phyloP scores from a whole-genome alignment of 305 asterid genomes.

The Vinca major region DNA sequence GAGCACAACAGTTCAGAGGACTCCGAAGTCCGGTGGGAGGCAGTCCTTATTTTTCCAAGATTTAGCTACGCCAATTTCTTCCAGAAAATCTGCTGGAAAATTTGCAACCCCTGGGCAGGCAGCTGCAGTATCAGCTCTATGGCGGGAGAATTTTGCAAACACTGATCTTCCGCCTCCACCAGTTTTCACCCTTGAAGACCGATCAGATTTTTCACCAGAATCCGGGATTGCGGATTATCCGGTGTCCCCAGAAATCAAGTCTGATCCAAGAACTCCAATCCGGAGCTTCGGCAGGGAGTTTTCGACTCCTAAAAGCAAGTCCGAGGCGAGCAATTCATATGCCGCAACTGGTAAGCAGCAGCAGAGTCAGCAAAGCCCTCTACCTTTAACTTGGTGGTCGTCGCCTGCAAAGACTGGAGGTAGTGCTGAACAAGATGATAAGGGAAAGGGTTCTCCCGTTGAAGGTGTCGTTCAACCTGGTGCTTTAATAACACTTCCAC shows the following conservation, averaged over 20 bases:
- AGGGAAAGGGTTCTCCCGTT: constrained; percentile 88
- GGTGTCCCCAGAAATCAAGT: constrained; percentile 57
- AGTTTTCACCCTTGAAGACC: constrained; percentile 78
- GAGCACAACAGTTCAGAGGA: constrained; percentile 46
- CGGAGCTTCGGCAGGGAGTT: constrained; percentile 41
- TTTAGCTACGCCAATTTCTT: constrained; percentile 72
- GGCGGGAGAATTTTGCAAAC: constrained; percentile 82
- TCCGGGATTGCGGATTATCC: constrained; percentile 60
- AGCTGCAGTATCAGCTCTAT: constrained; percentile 87
- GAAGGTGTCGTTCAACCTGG: constrained; percentile 86
- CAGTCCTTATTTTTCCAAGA: constrained; percentile 80
- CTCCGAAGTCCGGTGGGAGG: constrained; percentile 80
- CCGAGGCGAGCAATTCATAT: constrained; percentile 66
- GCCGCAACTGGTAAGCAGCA: constrained; percentile 45
- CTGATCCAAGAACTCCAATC: constrained; percentile 59
- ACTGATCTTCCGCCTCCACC: constrained; percentile 99
- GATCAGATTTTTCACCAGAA: constrained; percentile 70
- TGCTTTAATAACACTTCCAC: constrained; percentile 79
- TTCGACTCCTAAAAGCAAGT: constrained; percentile 63
- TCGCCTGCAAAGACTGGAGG: constrained; percentile 57
- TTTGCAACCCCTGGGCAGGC: constrained; percentile 78
- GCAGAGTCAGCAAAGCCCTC: constrained; percentile 55
- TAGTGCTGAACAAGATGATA: constrained; percentile 65
- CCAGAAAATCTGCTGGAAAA: constrained; percentile 60
- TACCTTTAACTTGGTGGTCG: constrained; percentile 74